Base-by-base conservation (phyloP, 108 stramenopile genomes). In the Skeletonema tropicum region DNA sequence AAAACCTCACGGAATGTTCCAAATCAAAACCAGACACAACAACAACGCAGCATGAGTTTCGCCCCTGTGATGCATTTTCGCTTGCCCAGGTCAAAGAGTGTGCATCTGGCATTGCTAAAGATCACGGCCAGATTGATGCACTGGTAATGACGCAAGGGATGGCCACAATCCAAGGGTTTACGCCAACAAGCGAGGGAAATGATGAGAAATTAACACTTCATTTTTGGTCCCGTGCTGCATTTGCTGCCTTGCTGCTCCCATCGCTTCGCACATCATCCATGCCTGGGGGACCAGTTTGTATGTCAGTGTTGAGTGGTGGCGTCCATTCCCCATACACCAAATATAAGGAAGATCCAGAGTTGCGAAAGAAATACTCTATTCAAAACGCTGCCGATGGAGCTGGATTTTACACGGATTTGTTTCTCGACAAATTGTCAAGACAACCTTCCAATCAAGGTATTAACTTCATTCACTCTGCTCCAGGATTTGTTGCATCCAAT, bases 141-240 rank as follows among this genome's bases (percentile, higher is more conserved):
- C 55, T 90, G 25, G 76, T 90, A 3, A 81, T 88, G 83, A 85
- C 89, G 3, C 89, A 90, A 77, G 89, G 89, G 5, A 90, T 90
- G 86, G 89, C 87, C 23, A 87, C 89, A 0, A 69, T 69, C 14
- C 85, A 88, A 49, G 70, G 69, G 25, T 82, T 65, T 76, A 89
- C 86, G 11, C 83, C 83, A 1, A 90, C 89, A 21, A 29, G 17
- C 10, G 87, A 90, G 41, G 89, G 87, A 15, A 81, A 83, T 9
- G 89, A 90, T 79, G 57, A 87, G 62, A 90, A 90, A 60, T 33
- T 90, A 35, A 77, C 82, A 12, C 58, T 90, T 29, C 76, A 77
- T 49, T 70, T 46, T 45, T 84, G 72, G 77, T 76, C 77, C 0
- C 49, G 83, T n/a, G 75, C 78, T 13, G 77, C 77, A 25, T 80